These are phyloP conservation scores for Afroboletus lepidellus DNA, from an alignment of 1,284 basidiomycete species.

Conservation along the genomic window DNA sequence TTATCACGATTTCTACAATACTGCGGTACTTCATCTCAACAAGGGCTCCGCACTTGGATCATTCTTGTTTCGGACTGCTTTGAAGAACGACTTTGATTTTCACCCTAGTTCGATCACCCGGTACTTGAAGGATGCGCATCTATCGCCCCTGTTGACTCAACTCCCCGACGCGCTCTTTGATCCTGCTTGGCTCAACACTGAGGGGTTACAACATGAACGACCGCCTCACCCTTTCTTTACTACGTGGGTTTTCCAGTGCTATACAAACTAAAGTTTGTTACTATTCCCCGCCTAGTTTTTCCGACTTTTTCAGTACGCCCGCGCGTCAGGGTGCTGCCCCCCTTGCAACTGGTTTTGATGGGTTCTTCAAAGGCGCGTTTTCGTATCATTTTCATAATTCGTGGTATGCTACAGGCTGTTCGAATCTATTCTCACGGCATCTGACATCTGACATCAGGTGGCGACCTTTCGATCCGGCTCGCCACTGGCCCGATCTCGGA, in stretches of 20 bases:
- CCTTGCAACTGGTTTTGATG: conserved; percentile 76
- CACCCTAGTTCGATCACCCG: conserved; percentile 83
- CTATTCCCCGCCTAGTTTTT: conserved; percentile 44
- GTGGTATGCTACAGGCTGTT: conserved; percentile 50
- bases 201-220: conserved; percentile 77
- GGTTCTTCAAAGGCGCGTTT: conserved; percentile 84
- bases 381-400: conserved; percentile 88
- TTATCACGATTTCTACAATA: conserved; percentile 80
- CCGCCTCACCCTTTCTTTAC: conserved; percentile 85
- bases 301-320: conserved; percentile 80
- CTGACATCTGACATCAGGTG: background rate
- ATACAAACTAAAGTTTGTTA: background rate
- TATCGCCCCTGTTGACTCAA: conserved; percentile 71
- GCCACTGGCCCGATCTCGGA: background rate
- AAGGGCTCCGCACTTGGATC: conserved; percentile 78
- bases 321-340: conserved; percentile 66
- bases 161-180: conserved; percentile 86
- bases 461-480: background rate
- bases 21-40: conserved; percentile 82
- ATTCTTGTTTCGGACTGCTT: conserved; percentile 82
- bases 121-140: conserved; percentile 75
- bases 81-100: conserved; percentile 83
- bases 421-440: background rate
- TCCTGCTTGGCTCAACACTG: conserved; percentile 84
- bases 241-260: conserved; percentile 49